These are phyloP conservation scores for Cercophora samala DNA, from an alignment of 495 filamentous ascomycete species.

Conservation along the genomic window DNA sequence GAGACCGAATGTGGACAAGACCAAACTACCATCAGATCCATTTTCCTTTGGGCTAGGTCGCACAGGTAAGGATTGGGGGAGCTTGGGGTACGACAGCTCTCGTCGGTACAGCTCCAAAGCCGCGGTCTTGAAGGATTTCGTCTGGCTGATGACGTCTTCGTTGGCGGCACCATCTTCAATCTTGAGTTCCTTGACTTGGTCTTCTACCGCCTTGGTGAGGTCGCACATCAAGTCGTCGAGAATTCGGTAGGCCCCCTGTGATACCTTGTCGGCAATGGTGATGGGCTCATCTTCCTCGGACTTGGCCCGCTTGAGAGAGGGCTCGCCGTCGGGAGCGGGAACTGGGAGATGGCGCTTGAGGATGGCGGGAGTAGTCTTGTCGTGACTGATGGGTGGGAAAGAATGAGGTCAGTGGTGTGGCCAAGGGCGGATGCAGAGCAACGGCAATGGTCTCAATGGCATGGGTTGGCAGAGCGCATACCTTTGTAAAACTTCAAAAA, in stretches of 20 bases:
- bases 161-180: conserved; percentile 25
- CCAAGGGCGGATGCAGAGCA: background rate
- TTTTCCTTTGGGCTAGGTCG: conserved; percentile 18
- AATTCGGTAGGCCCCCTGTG: conserved; percentile 39
- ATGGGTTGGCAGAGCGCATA: conserved; percentile 34
- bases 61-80: conserved; percentile 19
- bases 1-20: conserved; percentile 69
- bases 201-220: conserved; percentile 37
- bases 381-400: conserved; percentile 42
- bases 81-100: conserved; percentile 40
- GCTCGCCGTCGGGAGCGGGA: conserved; percentile 36
- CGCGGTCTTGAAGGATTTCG: conserved; percentile 42
- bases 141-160: conserved; percentile 35
- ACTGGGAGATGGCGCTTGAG: conserved; percentile 45
- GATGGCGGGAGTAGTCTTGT: conserved; percentile 39
- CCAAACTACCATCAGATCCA: conserved; percentile 45
- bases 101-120: conserved; percentile 41
- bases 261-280: conserved; percentile 47
- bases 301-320: conserved; percentile 47
- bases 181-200: conserved; percentile 42
- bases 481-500: conserved; percentile 45
- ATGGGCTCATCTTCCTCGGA: conserved; percentile 36
- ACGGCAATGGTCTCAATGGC: conserved; percentile 6
- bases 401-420: conserved; percentile 16
- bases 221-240: conserved; percentile 49